Conservation (phyloP, 306 rosid genomes). For the Castanea sativa region DNA sequence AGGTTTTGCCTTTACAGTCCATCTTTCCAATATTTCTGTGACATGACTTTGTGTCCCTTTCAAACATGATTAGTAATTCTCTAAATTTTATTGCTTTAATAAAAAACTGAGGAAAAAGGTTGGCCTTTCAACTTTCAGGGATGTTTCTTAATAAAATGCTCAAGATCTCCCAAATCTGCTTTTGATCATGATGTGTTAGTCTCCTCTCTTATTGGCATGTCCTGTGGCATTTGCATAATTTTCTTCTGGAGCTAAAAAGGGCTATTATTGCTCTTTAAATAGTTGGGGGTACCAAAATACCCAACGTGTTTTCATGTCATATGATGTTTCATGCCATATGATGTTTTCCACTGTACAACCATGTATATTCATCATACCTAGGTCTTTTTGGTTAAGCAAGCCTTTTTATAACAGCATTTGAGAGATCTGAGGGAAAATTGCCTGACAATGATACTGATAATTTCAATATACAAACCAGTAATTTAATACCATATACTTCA, state of each 20-base stretch:
- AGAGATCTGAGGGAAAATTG: not conserved
- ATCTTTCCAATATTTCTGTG: not conserved
- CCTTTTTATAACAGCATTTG: not conserved
- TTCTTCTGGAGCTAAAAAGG: not conserved
- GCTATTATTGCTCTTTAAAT: not conserved
- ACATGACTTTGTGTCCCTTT: not conserved
- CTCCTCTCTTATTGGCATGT: too few species aligned
- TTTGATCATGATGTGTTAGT: too few species aligned
- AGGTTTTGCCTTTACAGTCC: not conserved
- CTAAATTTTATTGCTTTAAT: not conserved
- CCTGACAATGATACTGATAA: not conserved
- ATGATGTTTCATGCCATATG: not conserved
- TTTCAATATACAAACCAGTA: not conserved
- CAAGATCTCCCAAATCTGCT: not conserved
- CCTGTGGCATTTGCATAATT: not conserved
- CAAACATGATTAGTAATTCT: not conserved
- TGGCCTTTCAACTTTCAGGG: not conserved
- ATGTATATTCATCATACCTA: not conserved
- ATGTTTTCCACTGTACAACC: not conserved
- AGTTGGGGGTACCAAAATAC: not conserved
- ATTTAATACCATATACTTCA: not conserved
- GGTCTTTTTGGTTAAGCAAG: not conserved
- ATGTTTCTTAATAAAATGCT: not conserved
- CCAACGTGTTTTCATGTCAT: not conserved
- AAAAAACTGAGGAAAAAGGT: not conserved